Evolutionary conservation across 352 stramenopile species (phyloP), one percentile per base, ranked within the genome.

Genomic region (Phytophthora sojae): DNA sequence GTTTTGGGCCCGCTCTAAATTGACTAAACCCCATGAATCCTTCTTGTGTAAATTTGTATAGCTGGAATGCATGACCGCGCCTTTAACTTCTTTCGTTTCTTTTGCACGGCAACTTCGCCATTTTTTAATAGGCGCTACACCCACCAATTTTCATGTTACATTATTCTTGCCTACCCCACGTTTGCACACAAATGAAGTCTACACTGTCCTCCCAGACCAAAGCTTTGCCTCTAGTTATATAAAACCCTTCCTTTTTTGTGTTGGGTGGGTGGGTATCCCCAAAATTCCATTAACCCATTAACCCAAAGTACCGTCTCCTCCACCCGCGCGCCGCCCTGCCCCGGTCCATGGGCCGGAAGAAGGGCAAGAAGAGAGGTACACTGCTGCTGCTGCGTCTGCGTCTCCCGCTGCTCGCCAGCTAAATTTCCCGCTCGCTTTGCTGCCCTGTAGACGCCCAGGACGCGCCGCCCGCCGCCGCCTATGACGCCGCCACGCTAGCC

Each of bases 271-370:
- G 37, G 37, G 37, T 44, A 44, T 5, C 14, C 8, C 8, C 30
- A 44, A 44, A 44, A 44, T 4, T 1, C 37, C 37, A 44, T 44
- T n/a, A 44, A n/a, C 17, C 37, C 37, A 44, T 44, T 44, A 44
- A 17, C 37, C 37, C 6, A 44, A 44, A 44, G 30, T 35, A 39
- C 8, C 47, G 35, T 23, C 39, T 39, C 57, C 23, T 62, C 54
- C 58, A n/a, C 23, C 39, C 59, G 26, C 35, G 57, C 49, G 53
- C 51, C 42, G 30, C 29, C 61, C 26, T 49, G 66, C 19, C 37
- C n/a, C 49, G 57, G 66, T 69, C 52, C 51, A 95, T 95, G 88
- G 83, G 69, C 61, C 82, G 82, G 37, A 96, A 94, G 83, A 96
- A 94, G 67, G 81, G 65, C 37, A 93, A 90, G 72, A 93, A 92